These are phyloP conservation scores for Anethum foeniculum DNA, from an alignment of 140 eudicot species.

Conservation along the genomic window DNA sequence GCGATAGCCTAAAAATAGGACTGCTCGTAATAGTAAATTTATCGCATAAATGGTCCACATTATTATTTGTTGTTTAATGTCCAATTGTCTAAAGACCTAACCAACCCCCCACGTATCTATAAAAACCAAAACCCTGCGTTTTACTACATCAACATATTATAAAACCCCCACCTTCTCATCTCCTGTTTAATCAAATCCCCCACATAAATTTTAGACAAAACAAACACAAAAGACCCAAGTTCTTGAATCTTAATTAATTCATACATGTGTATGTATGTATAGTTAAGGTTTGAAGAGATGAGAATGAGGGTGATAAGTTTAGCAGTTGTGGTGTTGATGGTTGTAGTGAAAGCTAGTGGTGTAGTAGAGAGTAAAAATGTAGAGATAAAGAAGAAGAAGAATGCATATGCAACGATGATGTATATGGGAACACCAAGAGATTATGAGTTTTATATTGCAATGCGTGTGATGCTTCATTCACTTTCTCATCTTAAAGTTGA, in stretches of 20 bases:
- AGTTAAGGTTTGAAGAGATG: background rate
- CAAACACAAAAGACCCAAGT: background rate
- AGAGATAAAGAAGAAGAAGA: slow-evolving; percentile 12
- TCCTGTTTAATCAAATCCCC: background rate
- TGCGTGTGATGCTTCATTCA: slow-evolving; percentile 74
- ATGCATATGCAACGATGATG: slow-evolving; percentile 96
- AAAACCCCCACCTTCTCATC: background rate
- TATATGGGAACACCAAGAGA: slow-evolving; percentile 97
- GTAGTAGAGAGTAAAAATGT: background rate
- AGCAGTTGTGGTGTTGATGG: background rate
- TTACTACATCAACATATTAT: background rate
- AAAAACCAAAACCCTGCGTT: background rate
- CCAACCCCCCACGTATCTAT: background rate
- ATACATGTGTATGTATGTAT: background rate
- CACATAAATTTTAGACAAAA: background rate
- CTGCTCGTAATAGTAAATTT: background rate
- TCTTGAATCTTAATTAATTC: background rate
- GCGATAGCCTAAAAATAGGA: background rate
- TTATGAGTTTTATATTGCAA: slow-evolving; percentile 84
- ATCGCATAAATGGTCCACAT: background rate
- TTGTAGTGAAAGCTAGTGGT: background rate
- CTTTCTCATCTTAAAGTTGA: slow-evolving; percentile 43
- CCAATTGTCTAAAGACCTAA: background rate
- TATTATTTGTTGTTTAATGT: no score
- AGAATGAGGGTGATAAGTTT: background rate